These are phyloP conservation scores for Penicillium polonicum DNA, from an alignment of 2,329 filamentous ascomycete genomes.

Conservation along the genomic window DNA sequence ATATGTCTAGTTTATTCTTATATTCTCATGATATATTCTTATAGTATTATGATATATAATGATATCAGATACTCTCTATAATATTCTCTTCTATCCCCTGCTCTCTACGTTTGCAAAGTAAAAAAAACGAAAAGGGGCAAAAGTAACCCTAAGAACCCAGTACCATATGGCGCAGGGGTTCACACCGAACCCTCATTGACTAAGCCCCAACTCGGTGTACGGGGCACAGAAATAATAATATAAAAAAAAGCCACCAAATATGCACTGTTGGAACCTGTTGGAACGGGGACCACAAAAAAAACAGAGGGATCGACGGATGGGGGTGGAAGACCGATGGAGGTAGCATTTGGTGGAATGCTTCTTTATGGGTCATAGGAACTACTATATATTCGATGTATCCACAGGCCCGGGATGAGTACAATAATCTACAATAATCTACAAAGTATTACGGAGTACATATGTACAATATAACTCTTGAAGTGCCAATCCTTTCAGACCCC, in stretches of 20 bases:
- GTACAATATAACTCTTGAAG: neutral
- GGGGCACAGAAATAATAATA: neutral
- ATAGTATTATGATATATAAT: too few relatives aligned
- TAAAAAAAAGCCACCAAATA: neutral
- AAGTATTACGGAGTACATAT: neutral
- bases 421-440: neutral
- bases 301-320: slow-evolving; percentile 13
- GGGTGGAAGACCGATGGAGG: neutral
- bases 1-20: neutral
- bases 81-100: neutral
- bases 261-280: neutral
- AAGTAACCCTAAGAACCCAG: neutral
- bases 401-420: neutral
- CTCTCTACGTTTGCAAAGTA: neutral
- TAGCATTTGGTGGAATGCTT: neutral
- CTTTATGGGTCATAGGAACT: neutral
- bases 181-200: neutral
- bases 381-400: neutral
- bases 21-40: neutral
- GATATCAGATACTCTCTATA: neutral
- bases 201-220: neutral
- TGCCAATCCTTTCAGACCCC: neutral
- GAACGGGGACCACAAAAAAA: slow-evolving; percentile 1
- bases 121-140: neutral
- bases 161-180: neutral